Conservation (phyloP, 1,284 basidiomycete species). For the Irpex sp. region DNA sequence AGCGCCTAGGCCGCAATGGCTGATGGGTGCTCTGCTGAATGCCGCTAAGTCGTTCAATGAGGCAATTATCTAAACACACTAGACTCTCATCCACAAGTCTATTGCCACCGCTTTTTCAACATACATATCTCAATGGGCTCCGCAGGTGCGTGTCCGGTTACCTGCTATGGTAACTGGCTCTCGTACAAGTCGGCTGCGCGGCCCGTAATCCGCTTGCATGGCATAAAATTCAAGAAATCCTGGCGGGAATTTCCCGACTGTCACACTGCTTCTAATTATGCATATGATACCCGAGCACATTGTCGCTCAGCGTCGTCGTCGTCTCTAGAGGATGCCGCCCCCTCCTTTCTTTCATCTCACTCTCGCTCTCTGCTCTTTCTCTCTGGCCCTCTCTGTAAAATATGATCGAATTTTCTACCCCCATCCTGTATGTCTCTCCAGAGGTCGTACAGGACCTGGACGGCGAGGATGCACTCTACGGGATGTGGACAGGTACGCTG, state of each 20-base stretch:
- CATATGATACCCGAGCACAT: too few species aligned
- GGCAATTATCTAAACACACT: background rate
- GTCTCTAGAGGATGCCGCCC: too few species aligned
- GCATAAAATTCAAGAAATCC: too few species aligned
- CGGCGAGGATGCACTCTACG: constrained; percentile 54
- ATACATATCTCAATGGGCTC: background rate
- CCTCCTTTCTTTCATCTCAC: constrained; percentile 9
- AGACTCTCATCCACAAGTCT: background rate
- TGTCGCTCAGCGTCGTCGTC: too few species aligned
- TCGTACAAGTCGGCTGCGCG: too few species aligned
- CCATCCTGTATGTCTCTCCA: constrained; percentile 56
- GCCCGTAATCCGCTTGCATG: too few species aligned
- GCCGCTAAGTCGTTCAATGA: background rate
- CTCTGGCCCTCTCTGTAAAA: background rate
- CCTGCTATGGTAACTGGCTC: too few species aligned
- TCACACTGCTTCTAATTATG: too few species aligned
- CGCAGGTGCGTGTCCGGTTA: background rate
- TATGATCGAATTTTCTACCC: constrained; percentile 53
- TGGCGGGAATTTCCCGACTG: too few species aligned
- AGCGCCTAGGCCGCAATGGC: too few species aligned
- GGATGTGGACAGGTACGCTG: constrained; percentile 60
- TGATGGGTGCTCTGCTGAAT: constrained; percentile 3
- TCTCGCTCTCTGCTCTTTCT: constrained; percentile 12
- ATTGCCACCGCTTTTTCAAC: background rate
- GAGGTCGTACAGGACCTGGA: constrained; percentile 63